phyloP scores from a whole-genome alignment of 768 basidiomycete species.

The Postia placenta region DNA sequence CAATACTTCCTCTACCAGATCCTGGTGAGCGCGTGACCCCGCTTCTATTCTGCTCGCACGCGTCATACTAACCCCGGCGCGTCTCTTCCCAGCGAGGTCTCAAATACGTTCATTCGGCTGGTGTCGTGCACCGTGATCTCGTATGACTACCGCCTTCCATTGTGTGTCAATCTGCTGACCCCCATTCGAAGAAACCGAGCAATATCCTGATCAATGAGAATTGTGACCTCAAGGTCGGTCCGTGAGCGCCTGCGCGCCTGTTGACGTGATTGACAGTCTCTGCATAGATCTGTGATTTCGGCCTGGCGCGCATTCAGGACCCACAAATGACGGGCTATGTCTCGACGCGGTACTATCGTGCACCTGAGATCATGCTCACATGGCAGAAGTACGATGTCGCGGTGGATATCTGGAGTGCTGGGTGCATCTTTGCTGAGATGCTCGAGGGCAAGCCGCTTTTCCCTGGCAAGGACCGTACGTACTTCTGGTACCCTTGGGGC shows the following conservation, averaged over 20 bases:
- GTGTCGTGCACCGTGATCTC: slow-evolving; percentile 96
- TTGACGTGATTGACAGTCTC: slow-evolving; percentile 12
- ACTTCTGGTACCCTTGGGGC: slow-evolving; percentile 5
- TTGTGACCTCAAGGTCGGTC: slow-evolving; percentile 87
- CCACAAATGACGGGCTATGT: slow-evolving; percentile 99
- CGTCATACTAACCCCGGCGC: slow-evolving; percentile 2
- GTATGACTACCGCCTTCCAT: too few relatives aligned
- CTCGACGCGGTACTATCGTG: slow-evolving; percentile 97
- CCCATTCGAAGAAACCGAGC: slow-evolving; percentile 87
- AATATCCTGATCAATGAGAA: slow-evolving; percentile 99
- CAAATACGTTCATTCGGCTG: slow-evolving; percentile 99
- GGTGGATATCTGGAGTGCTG: slow-evolving; percentile 99
- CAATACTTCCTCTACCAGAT: slow-evolving; percentile 99
- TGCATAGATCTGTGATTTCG: slow-evolving; percentile 93
- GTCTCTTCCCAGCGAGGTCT: slow-evolving; percentile 82
- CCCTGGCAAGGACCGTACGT: slow-evolving; percentile 98
- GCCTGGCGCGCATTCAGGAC: slow-evolving; percentile 96
- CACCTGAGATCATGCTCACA: slow-evolving; percentile 99
- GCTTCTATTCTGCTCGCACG: slow-evolving; percentile 2
- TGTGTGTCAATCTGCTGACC: slow-evolving; percentile 26
- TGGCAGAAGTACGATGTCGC: slow-evolving; percentile 99
- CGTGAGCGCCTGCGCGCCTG: neutral
- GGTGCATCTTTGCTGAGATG: slow-evolving; percentile 99
- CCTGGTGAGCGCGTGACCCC: slow-evolving; percentile 48
- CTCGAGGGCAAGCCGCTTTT: slow-evolving; percentile 97